Base-by-base conservation (phyloP, 2,329 filamentous ascomycete genomes). In the Teratosphaeria destructans region DNA sequence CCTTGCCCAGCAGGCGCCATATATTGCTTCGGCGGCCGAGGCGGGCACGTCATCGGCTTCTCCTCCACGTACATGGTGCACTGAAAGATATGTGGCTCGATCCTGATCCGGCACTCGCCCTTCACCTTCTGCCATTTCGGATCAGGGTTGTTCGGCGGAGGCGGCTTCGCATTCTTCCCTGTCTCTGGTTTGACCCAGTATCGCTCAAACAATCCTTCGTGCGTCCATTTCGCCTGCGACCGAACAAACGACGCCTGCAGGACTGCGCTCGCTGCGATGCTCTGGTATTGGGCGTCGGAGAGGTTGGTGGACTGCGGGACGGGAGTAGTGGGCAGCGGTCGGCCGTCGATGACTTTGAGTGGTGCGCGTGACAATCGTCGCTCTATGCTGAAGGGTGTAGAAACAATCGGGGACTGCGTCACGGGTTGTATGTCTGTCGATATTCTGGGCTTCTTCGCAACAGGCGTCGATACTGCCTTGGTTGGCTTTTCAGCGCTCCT, bases 81-180 rank as follows among this genome's bases (percentile, higher is more conserved):
- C 65, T 91, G 87, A 66, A 94, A 84, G 52, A 88, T 82, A 70
- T 94, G 88, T 53, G 90, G 90, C 72, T 92, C 89, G 61, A 92
- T 84, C 26, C 84, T 87, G 62, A 95, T 84, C 37, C 85, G 85
- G 62, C 89, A 85, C 65, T 82, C 82, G 65, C 90, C 89, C 26
- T 90, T 81, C 72, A 85, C 68, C 69, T 74, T 78, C 70, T 72
- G 71, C 62, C 65, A 70, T 58, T 71, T 71, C 32, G 63, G 61
- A 49, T 72, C 69, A 5, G 71, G 70, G 49, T 73, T 73, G 58
- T 68, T 67, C 5, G 67, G 66, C 23, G 72, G 85, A 58, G 81
- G 80, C 27, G 84, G 72, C 2, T 67, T 66, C 23, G 82, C 81
- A 52, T 85, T 84, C 71, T 87, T 89, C 63, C 82, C 82, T 74